Base-by-base conservation (phyloP, 371 early-diverging fungal species). In the Rhizopus microsporus region DNA sequence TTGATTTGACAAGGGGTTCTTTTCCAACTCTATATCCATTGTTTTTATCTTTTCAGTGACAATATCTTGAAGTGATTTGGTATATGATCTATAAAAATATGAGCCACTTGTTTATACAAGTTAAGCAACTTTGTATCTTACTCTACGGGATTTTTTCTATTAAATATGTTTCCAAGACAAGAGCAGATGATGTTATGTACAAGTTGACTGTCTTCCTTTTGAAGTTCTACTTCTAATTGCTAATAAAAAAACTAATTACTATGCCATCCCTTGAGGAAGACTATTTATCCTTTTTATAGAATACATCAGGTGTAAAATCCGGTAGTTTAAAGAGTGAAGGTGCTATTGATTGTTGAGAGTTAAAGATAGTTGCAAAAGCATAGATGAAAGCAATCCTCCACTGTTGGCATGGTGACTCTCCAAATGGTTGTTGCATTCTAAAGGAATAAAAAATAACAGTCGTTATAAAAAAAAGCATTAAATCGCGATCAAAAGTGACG, bases 371-470 rank as follows among this genome's bases (percentile, higher is more conserved):
- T 16, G 54, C 37, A 49, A 74, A 78, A 31, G 72, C 75, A 60
- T 74, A 72, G 13, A 78, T 59, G 43, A 71, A 74, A 4, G 78
- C 75, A 30, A 78, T 56, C 32, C 74, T 63, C 69, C 75, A 74
- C 39, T 76, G 67, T 17, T 56, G 53, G 15, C 53, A 40, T 13
- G 71, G 31, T 9, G 65, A 57, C 5, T 57, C 59, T 37, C 31
- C 10, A 38, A 49, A 31, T 38, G 43, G 7, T 46, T 29, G 5
- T 46, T 29, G 23, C 23, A 23, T 23, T 23, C 2, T 23, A 23
- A 23, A 23, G 23, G 2, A 23, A 23, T 23, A 23, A 23, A 23
- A 23, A 23, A 23, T 23, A 23, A 23, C 23, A 23, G n/a, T n/a
- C 23, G 0, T 23, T 23, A 23, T 1, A 23, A 23, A 23, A 23